Evolutionary conservation across 805 yeast genomes (phyloP).

Genomic region (Sugiyamaella boreocaroliniensis): DNA sequence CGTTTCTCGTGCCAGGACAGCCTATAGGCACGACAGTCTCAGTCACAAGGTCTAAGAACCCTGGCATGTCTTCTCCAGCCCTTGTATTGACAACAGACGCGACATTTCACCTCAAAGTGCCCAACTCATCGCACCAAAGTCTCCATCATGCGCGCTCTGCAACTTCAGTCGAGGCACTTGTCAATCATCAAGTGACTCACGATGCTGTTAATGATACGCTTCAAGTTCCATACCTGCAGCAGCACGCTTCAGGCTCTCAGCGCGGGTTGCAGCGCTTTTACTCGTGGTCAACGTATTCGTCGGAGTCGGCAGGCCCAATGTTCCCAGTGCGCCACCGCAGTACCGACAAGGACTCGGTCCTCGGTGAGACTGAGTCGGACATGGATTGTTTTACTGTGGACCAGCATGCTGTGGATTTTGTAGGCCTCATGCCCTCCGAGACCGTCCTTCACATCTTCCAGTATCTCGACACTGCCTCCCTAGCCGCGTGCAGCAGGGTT

Average conservation of each 20-base stretch:
- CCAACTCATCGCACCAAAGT: slow-evolving; percentile 3
- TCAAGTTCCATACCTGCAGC: background rate
- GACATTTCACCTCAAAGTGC: slow-evolving; percentile 2
- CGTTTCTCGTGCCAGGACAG: slow-evolving; percentile 9
- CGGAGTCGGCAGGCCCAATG: background rate
- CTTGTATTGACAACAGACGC: background rate
- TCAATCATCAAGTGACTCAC: background rate
- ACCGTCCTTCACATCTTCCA: slow-evolving; percentile 13
- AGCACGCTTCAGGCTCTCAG: background rate
- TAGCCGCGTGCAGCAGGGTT: slow-evolving; percentile 18
- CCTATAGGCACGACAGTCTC: background rate
- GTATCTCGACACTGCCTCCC: slow-evolving; percentile 14
- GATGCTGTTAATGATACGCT: background rate
- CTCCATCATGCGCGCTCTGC: slow-evolving; percentile 8
- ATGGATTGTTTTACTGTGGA: slow-evolving; percentile 17
- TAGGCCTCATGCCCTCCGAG: slow-evolving; percentile 13
- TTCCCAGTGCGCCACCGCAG: background rate
- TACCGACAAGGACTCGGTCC: background rate
- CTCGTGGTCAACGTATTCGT: slow-evolving; percentile 11
- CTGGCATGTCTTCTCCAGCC: background rate
- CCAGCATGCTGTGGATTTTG: slow-evolving; percentile 9
- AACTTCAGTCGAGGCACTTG: background rate
- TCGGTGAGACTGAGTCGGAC: slow-evolving; percentile 21
- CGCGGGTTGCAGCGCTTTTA: slow-evolving; percentile 2
- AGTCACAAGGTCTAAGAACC: background rate